Evolutionary conservation across 163 green algal genomes (phyloP), one percentile per base, ranked within the genome.

Genomic region (Chloroidium sp.): DNA sequence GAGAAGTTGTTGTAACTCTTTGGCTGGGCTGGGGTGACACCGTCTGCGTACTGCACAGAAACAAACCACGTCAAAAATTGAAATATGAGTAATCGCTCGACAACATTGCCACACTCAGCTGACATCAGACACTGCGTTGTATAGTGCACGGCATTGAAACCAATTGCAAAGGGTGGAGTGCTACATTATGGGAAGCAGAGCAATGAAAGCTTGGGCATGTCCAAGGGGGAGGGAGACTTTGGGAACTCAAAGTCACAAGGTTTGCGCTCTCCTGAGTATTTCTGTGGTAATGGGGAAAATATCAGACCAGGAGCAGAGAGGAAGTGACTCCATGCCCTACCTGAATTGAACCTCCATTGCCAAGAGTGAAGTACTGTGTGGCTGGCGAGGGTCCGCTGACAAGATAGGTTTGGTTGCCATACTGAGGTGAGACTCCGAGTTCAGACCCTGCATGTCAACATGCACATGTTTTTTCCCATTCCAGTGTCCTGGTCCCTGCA

Each of bases 1-100:
- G 69, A 60, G 69, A 76, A 76, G 69, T 76, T 57, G 69, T 76
- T 76, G 69, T 60, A 76, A 14, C 14, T 60, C 69, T 76, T 76
- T 10, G 69, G 69, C 10, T 36, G 14, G 69, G 69, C 69, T 3
- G 14, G 69, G 3, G 69, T 76, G 69, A 76, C 69, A 57, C 69
- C 69, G 69, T 76, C 69, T 14, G 10, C 69, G 69, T 76, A 76
- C 69, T 76, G 69, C 8, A 76, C 69, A 36, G 36, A 36, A 36
- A 36, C 36, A 36, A 36, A 36, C 36, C 36, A 36, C 36, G 36
- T 36, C 36, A 36, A 36, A 36, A 36, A 36, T 36, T 36, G 36
- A 36, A 36, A 36, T 36, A 36, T 36, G 36, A 36, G 36, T 36
- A 36, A 36, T 36, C 36, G 36, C 36, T 36, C 36, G 36, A 36